Base-by-base conservation (phyloP, 371 early-diverging fungal genomes). In the Actinomortierella wolfii region DNA sequence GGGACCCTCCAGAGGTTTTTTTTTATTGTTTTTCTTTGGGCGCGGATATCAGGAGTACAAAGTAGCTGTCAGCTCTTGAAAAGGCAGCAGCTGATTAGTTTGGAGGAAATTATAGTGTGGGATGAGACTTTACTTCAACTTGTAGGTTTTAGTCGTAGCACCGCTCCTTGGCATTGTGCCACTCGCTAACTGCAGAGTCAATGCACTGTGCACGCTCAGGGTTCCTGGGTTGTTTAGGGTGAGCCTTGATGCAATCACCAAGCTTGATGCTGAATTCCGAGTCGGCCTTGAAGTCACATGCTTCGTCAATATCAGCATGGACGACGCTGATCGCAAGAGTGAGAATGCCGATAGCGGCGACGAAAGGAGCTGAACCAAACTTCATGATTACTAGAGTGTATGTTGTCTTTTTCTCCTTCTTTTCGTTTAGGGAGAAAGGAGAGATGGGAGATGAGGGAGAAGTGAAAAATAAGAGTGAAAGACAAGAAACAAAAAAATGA, bases 321-420 rank as follows among this genome's bases (percentile, higher is more conserved):
- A 43, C 44, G 9, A 44, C 9, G 44, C 25, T 25, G 28, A 43
- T 26, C 41, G 55, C 43, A 41, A 54, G n/a, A 28, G 44, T 18
- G 55, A 54, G 55, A 15, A 54, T 43, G 44, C 55, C 55, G 44
- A 54, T 14, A 44, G 43, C 28, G 28, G 55, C 26, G 44, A 54
- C 43, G 15, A 54, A 54, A 6, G 29, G 26, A 54, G 43, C 44
- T 18, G 55, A 43, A 26, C 25, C 18, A 14, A 54, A n/a, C 55
- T 54, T 21, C 55, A 54, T 54, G 28, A 17, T 34, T n/a, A n/a
- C n/a, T n/a, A n/a, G n/a, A n/a, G n/a, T n/a, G n/a, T n/a, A n/a
- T n/a, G n/a, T n/a, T n/a, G n/a, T n/a, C n/a, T n/a, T n/a, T n/a
- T n/a, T 53, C n/a, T n/a, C n/a, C n/a, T n/a, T n/a, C n/a, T n/a